phyloP scores from a whole-genome alignment of 1,139 yeast genomes.

The Nadsonia commutata region DNA sequence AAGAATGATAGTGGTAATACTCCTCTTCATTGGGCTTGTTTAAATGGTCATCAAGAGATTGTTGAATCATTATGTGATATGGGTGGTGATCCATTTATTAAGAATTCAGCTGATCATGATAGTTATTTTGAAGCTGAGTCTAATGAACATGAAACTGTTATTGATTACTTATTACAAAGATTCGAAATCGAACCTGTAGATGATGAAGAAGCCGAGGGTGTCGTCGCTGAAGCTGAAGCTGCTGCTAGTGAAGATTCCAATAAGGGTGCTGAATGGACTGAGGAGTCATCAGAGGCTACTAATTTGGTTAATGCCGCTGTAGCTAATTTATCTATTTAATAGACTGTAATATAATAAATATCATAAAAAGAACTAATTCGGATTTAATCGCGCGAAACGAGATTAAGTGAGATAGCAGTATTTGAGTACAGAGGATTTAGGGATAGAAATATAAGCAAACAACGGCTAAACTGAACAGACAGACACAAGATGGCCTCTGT shows the following conservation, averaged over 20 bases:
- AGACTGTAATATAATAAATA: too few relatives aligned
- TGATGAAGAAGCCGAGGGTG: conserved; percentile 26
- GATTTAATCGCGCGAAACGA: too few relatives aligned
- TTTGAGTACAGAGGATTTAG: too few relatives aligned
- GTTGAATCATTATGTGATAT: conserved; percentile 59
- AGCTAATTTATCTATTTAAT: too few relatives aligned
- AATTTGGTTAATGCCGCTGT: too few relatives aligned
- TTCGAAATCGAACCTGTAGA: conserved; percentile 56
- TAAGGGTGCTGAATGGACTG: too few relatives aligned
- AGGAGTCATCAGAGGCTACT: too few relatives aligned
- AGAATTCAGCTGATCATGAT: conserved; percentile 68
- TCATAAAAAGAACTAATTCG: too few relatives aligned
- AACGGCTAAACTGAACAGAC: too few relatives aligned
- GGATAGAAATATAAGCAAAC: too few relatives aligned
- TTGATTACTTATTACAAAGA: conserved; percentile 52
- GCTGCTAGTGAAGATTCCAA: conserved; percentile 23
- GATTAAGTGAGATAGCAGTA: too few relatives aligned
- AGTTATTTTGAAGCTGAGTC: conserved; percentile 80
- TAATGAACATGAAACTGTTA: conserved; percentile 30
- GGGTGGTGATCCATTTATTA: conserved; percentile 69
- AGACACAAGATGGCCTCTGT: too few relatives aligned
- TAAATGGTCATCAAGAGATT: conserved; percentile 65
- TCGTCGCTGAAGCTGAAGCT: conserved; percentile 24
- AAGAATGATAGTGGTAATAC: conserved; percentile 80
- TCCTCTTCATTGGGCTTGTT: conserved; percentile 90